Conservation (phyloP, 2,329 filamentous ascomycete genomes). For the Aspergillus sp. region DNA sequence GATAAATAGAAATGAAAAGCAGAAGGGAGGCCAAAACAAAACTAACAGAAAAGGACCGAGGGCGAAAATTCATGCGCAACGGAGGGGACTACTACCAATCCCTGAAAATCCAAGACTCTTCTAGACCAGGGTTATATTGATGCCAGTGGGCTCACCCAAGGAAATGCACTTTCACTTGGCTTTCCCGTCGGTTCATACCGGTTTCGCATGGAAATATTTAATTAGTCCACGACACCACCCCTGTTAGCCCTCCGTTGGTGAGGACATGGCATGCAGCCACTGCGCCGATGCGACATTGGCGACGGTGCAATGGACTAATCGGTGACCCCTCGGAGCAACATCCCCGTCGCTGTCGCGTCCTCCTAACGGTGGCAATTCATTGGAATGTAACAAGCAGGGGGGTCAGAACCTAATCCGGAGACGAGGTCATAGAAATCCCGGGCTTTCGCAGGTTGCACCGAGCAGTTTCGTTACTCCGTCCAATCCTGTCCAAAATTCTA, state of each 20-base stretch:
- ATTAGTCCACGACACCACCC: background rate
- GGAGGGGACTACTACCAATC: background rate
- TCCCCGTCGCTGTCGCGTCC: background rate
- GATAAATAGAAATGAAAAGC: background rate
- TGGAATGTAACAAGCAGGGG: background rate
- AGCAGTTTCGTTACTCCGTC: background rate
- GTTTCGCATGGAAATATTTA: background rate
- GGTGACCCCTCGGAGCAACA: background rate
- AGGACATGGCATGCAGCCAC: background rate
- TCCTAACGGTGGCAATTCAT: background rate
- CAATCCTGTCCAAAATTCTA: too few species aligned
- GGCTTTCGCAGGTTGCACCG: background rate
- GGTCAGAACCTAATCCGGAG: background rate
- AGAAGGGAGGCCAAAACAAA: background rate
- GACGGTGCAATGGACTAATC: background rate
- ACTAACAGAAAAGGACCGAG: background rate
- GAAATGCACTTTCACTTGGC: background rate
- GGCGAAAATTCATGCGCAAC: background rate
- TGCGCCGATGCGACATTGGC: background rate
- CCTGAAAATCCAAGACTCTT: background rate
- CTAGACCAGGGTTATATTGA: background rate
- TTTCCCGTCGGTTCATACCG: background rate
- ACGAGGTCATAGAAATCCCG: background rate
- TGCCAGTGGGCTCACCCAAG: background rate
- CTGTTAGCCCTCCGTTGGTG: background rate